Evolutionary conservation across 2,329 filamentous ascomycete species (phyloP), one percentile per base, ranked within the genome.

Genomic region (Tolypocladium ophioglossoides): DNA sequence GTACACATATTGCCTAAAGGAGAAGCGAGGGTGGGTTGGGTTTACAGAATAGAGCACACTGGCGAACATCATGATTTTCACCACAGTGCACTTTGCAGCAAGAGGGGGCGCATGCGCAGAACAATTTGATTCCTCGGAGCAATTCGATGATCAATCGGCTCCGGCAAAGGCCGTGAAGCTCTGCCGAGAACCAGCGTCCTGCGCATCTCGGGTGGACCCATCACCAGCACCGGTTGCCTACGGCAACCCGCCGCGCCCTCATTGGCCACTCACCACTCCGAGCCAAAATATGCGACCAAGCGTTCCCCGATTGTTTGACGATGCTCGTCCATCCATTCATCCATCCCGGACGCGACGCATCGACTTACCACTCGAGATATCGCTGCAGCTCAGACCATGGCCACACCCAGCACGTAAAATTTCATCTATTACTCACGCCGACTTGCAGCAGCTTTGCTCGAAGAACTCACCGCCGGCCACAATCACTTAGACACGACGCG

Each of bases 391-490:
- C 60, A 63, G 64, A 68, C 58, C 58, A 75, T 75, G 70, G 67
- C 58, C 65, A 60, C 59, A 60, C 64, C 64, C 59, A 65, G 72
- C 70, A 69, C 71, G 71, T 75, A 69, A 60, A 70, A 22, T 11
- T 34, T 61, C 60, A 72, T 70, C 60, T 52, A 58, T 66, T 68
- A 68, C 51, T 58, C 55, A 55, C 57, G 52, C 47, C 51, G 30
- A 46, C 41, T 47, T 30, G 35, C 52, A 51, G 24, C 51, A 37
- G 20, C 24, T 35, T 30, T 51, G 41, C 55, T 46, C 30, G 30
- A 27, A 37, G 54, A 32, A 30, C 18, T 3, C 16, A 47, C 27
- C 27, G 4, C 4, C 44, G 10, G 18, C 18, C 44, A 7, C 44
- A 32, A 7, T 47, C 44, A 47, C 44, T 47, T 47, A 20, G 4